phyloP scores from a whole-genome alignment of 2,329 filamentous ascomycete genomes.

The Exophiala xenobiotica region DNA sequence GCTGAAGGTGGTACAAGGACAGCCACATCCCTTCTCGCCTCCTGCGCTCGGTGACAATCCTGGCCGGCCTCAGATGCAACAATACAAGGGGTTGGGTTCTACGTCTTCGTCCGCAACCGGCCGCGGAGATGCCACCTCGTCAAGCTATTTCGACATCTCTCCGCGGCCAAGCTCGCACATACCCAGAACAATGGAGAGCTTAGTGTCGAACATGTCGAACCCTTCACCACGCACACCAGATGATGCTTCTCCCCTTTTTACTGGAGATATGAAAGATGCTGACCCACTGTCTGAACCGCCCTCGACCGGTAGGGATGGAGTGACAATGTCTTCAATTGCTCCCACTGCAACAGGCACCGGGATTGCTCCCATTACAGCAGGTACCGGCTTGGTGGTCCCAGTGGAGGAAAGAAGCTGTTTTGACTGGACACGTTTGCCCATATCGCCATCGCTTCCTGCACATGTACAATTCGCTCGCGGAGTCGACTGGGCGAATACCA shows the following conservation, averaged over 20 bases:
- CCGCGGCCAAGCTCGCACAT: slow-evolving; percentile 5
- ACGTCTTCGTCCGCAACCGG: slow-evolving; percentile 28
- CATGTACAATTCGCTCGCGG: slow-evolving; percentile 73
- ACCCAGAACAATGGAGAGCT: slow-evolving; percentile 8
- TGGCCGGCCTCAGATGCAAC: slow-evolving; percentile 32
- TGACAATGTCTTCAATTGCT: not conserved
- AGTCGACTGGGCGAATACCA: slow-evolving; percentile 70
- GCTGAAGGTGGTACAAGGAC: slow-evolving; percentile 67
- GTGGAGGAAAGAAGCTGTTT: slow-evolving; percentile 57
- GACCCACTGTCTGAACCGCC: slow-evolving; percentile 18
- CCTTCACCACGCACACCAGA: slow-evolving; percentile 8
- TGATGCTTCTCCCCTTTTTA: slow-evolving; percentile 9
- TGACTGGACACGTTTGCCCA: slow-evolving; percentile 75
- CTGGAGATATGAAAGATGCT: slow-evolving; percentile 9
- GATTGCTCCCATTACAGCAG: slow-evolving; percentile 2
- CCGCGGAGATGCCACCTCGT: slow-evolving; percentile 17
- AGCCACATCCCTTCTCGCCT: slow-evolving; percentile 27
- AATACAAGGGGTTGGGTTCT: slow-evolving; percentile 35
- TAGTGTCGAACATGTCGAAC: slow-evolving; percentile 8
- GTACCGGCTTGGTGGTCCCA: slow-evolving; percentile 38
- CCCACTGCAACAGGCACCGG: not conserved
- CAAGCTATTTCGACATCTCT: slow-evolving; percentile 28
- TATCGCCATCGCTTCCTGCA: slow-evolving; percentile 61
- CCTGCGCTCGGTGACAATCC: slow-evolving; percentile 32
- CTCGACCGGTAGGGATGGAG: slow-evolving; percentile 4